phyloP scores from a whole-genome alignment of 164 flowering plant species.

The Euptelea pleiosperma region DNA sequence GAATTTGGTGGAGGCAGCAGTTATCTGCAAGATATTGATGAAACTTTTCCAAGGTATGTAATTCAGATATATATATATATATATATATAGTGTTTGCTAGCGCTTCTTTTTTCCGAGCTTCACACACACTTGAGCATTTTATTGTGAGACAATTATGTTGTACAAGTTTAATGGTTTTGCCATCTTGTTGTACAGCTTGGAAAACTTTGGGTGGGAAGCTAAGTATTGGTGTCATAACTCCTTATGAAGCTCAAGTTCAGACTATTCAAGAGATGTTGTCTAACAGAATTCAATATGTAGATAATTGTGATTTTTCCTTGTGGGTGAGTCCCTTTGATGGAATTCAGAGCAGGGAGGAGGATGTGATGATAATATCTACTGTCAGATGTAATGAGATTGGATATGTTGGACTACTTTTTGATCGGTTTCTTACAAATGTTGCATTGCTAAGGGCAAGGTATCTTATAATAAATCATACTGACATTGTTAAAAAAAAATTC shows the following conservation, averaged over 20 bases:
- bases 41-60: neutral
- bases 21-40: neutral
- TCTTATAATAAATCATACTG: neutral
- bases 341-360: neutral
- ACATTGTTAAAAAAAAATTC: neutral
- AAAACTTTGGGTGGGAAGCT: neutral
- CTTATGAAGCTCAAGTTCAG: constrained; percentile 6
- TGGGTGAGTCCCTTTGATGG: neutral
- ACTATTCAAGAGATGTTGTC: constrained; percentile 1
- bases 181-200: neutral
- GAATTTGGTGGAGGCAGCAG: constrained; percentile 9
- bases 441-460: constrained; percentile 8
- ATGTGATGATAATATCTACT: neutral
- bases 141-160: neutral
- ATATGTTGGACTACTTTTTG: neutral
- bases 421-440: neutral
- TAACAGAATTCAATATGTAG: neutral
- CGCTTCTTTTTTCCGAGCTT: too few relatives aligned
- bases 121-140: too few relatives aligned
- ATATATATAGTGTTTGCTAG: too few relatives aligned
- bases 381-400: constrained; percentile 6
- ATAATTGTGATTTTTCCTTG: neutral
- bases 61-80: neutral
- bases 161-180: neutral
- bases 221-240: constrained; percentile 4